Conservation (phyloP, 2,329 filamentous ascomycete species). For the Malbranchea zuffiana region DNA sequence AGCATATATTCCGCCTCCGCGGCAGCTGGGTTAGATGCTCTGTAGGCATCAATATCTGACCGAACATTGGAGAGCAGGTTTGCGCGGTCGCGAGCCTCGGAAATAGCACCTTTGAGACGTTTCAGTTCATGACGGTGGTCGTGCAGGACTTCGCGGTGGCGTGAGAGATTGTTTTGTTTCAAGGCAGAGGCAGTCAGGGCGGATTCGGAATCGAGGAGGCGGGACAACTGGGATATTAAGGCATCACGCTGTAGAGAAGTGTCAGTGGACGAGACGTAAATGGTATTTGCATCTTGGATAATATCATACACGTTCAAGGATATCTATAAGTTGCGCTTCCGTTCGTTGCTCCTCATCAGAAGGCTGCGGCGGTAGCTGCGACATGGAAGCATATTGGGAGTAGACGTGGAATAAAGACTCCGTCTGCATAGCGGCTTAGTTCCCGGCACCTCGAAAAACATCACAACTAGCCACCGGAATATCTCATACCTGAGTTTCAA, state of each 20-base stretch:
- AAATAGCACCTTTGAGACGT: conserved; percentile 61
- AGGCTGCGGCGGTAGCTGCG: conserved; percentile 70
- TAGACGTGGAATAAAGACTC: conserved; percentile 62
- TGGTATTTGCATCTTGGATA: no score
- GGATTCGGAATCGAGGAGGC: conserved; percentile 87
- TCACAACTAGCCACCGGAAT: neutral
- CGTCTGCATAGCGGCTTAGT: conserved; percentile 46
- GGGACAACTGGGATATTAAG: conserved; percentile 68
- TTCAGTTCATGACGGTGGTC: conserved; percentile 76
- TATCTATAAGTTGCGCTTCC: conserved; percentile 70
- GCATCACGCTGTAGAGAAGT: conserved; percentile 55
- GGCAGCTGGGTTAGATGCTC: conserved; percentile 64
- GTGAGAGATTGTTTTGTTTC: conserved; percentile 92
- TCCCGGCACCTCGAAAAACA: neutral
- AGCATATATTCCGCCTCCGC: conserved; percentile 97
- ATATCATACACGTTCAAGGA: conserved; percentile 63
- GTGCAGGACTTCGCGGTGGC: conserved; percentile 78
- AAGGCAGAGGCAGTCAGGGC: conserved; percentile 76
- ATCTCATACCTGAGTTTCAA: conserved; percentile 71
- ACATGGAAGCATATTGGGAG: conserved; percentile 75
- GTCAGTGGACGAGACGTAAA: conserved; percentile 3
- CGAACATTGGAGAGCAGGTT: conserved; percentile 87
- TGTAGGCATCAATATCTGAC: conserved; percentile 84
- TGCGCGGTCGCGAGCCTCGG: conserved; percentile 69
- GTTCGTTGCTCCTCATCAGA: conserved; percentile 72